Base-by-base conservation (phyloP, 176 grass and related monocot species). In the Puccinellia tenuiflora region DNA sequence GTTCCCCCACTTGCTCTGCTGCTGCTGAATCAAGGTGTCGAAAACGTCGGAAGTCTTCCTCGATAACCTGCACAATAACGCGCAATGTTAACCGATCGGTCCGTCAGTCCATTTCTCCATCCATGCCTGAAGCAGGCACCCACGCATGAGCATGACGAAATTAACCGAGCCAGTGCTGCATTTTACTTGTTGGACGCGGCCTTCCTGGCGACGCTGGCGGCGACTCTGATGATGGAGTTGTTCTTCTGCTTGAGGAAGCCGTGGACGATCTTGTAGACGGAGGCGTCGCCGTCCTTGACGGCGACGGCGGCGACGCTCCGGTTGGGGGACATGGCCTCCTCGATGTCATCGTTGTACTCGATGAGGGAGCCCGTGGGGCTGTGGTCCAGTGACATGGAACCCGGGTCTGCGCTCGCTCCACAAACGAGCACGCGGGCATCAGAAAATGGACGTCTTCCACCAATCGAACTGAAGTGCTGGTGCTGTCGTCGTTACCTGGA, bases 191-290 rank as follows among this genome's bases (percentile, higher is more conserved):
- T 87, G 30, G 85, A 73, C 2, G 87, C 92, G n/a, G 88, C 83
- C 68, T 83, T 92, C 43, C 82, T 83, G 29, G 87, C 86, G 54
- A 90, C 85, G 28, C 85, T 92, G 21, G 75, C 66, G 7, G 85
- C 85, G 73, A 84, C 87, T 72, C 40, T 88, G 86, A 97, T 88
- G 77, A 90, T 76, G 65, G 92, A 94, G 76, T 77, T 90, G 78
- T 92, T 97, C 82, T 89, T 89, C 82, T 92, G 88, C 83, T 97
- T 97, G 18, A 94, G 70, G 85, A 88, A 88, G n/a, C 88, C 84
- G 43, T 89, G 80, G 85, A 97, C 78, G 57, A 90, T 88, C 68
- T 84, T 88, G 85, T 87, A 88, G 30, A 90, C 70, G n/a, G 92
- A 90, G 30, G 85, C 80, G 77, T 91, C 83, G 74, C 55, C 84